Percentiles rank a stretch among this genome's conserved stretches.
Conservation (phyloP, 495 filamentous ascomycete species). For the Opeltia flavorubescens region DNA sequence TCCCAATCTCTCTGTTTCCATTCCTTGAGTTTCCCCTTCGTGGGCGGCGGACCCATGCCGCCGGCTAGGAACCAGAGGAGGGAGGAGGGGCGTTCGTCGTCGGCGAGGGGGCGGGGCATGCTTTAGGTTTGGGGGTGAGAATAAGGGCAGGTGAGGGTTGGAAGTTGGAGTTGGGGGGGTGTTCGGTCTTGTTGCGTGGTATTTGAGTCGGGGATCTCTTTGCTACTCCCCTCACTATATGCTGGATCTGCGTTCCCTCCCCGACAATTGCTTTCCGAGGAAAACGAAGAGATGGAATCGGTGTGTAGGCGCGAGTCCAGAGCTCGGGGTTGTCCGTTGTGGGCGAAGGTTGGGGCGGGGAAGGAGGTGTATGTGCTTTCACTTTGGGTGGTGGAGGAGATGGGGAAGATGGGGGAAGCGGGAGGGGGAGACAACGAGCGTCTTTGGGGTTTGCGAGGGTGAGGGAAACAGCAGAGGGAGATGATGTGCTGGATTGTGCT, state of each 20-base stretch:
- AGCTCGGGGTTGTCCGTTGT: not conserved
- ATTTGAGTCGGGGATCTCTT: no score
- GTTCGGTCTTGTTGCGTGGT: no score
- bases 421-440: not conserved
- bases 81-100: constrained; percentile 7
- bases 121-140: no score
- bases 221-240: no score
- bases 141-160: not conserved
- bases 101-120: not conserved
- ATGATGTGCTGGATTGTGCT: not conserved
- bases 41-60: constrained; percentile 8
- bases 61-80: constrained; percentile 13
- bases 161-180: not conserved
- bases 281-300: not conserved
- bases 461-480: not conserved
- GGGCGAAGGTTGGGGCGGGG: constrained; percentile 1
- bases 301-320: constrained; percentile 1
- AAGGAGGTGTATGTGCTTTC: constrained; percentile 1
- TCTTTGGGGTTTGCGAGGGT: not conserved
- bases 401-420: not conserved
- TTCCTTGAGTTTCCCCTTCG: constrained; percentile 6
- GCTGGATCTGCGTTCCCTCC: no score
- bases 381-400: not conserved
- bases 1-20: constrained; percentile 6
- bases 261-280: no score